Percentiles rank a stretch among this genome's conserved stretches.
phyloP scores from a whole-genome alignment of 805 yeast genomes.

The Saccharomyces mikatae region DNA sequence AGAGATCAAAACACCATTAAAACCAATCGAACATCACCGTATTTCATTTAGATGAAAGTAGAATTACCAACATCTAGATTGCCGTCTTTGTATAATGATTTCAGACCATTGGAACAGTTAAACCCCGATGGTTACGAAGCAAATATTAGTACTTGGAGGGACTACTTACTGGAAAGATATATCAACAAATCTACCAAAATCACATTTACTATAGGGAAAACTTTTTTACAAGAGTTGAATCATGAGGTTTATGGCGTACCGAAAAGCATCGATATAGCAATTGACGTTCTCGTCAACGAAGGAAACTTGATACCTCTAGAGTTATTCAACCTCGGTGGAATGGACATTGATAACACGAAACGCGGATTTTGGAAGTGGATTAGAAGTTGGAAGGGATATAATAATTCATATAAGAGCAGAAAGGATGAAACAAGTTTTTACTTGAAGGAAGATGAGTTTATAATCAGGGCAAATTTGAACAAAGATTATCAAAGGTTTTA shows the following conservation, averaged over 20 bases:
- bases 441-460: slow-evolving; percentile 13
- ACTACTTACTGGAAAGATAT: slow-evolving; percentile 15
- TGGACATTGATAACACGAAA: slow-evolving; percentile 1
- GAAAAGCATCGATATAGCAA: slow-evolving; percentile 29
- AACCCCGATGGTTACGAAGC: slow-evolving; percentile 38
- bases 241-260: slow-evolving; percentile 31
- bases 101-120: slow-evolving; percentile 29
- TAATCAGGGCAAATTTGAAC: slow-evolving; percentile 11
- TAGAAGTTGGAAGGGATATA: slow-evolving; percentile 1
- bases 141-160: slow-evolving; percentile 33
- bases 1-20: background rate
- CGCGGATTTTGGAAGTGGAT: slow-evolving; percentile 12
- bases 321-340: slow-evolving; percentile 15
- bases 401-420: slow-evolving; percentile 9
- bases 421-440: slow-evolving; percentile 11
- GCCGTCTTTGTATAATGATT: slow-evolving; percentile 34
- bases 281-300: slow-evolving; percentile 27
- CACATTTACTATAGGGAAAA: slow-evolving; percentile 23
- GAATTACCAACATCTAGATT: slow-evolving; percentile 30
- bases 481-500: slow-evolving; percentile 6
- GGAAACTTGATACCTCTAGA: slow-evolving; percentile 25
- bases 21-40: background rate
- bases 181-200: slow-evolving; percentile 10
- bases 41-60: background rate
- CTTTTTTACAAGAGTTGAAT: slow-evolving; percentile 22